Evolutionary conservation across 2,329 filamentous ascomycete genomes (phyloP).

Genomic region (Ascochyta lentis): DNA sequence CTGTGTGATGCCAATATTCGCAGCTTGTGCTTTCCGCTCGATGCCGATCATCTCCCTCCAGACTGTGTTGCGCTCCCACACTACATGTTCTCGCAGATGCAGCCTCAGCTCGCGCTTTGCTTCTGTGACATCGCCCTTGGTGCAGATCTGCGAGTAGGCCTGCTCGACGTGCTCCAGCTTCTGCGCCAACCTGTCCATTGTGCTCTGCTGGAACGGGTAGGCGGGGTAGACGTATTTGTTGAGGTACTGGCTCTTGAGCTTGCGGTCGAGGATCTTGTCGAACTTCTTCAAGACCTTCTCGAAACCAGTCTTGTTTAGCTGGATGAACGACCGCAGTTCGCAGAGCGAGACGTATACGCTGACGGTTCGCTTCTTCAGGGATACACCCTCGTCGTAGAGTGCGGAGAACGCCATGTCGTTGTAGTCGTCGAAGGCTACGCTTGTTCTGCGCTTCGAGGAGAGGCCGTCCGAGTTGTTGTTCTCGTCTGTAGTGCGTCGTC

Average conservation of each 20-base stretch:
- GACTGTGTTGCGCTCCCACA: conserved; percentile 98
- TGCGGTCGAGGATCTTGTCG: conserved; percentile 90
- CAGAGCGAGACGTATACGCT: conserved; percentile 89
- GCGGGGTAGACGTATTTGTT: conserved; percentile 74
- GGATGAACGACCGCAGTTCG: conserved; percentile 93
- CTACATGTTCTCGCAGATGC: conserved; percentile 93
- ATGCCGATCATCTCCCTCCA: conserved; percentile 99
- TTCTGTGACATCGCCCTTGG: conserved; percentile 75
- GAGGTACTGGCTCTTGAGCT: conserved; percentile 80
- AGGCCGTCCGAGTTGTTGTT: conserved; percentile 69
- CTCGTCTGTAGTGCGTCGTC: conserved; percentile 41
- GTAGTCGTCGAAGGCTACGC: conserved; percentile 76
- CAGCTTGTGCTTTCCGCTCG: conserved; percentile 92
- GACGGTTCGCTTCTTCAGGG: conserved; percentile 89
- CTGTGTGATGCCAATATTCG: conserved; percentile 79
- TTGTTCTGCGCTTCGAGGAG: conserved; percentile 65
- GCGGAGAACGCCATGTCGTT: conserved; percentile 76
- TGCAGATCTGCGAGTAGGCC: conserved; percentile 82
- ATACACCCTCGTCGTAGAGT: conserved; percentile 75
- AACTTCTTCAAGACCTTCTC: conserved; percentile 97
- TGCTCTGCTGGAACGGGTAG: conserved; percentile 79
- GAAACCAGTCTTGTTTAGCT: conserved; percentile 96
- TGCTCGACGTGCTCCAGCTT: conserved; percentile 77
- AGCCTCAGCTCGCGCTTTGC: conserved; percentile 87
- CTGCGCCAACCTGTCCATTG: conserved; percentile 72